Conservation (phyloP, 2,329 filamentous ascomycete genomes). For the Aspergillus brunneoviolaceus region DNA sequence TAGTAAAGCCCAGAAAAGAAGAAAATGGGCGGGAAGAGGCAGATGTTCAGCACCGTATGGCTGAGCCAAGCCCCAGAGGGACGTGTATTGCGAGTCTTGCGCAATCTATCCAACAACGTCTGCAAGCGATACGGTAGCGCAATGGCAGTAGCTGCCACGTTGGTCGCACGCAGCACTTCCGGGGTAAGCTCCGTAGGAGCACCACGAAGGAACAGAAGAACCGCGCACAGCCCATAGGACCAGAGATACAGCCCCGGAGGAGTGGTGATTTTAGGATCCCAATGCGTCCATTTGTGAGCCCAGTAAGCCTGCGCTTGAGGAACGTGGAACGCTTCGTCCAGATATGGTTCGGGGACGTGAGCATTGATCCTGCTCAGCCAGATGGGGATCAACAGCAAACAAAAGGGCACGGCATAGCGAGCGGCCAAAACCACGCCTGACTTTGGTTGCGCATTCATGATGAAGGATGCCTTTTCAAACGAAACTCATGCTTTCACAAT, state of each 20-base stretch:
- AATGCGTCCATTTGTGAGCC: constrained; percentile 67
- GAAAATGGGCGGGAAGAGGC: constrained; percentile 84
- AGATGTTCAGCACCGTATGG: constrained; percentile 68
- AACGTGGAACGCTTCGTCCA: constrained; percentile 63
- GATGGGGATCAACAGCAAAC: constrained; percentile 33
- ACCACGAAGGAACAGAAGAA: constrained; percentile 23
- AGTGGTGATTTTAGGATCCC: constrained; percentile 97
- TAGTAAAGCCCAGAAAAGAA: constrained; percentile 97
- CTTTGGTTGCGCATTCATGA: constrained; percentile 33
- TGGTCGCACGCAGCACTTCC: constrained; percentile 38
- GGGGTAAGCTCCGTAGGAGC: constrained; percentile 35
- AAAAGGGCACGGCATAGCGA: constrained; percentile 39
- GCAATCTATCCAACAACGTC: constrained; percentile 50
- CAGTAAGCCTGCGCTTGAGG: constrained; percentile 91
- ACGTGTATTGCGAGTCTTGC: constrained; percentile 32
- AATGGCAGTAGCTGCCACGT: constrained; percentile 37
- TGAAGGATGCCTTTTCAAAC: constrained; percentile 8
- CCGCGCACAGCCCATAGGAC: constrained; percentile 48
- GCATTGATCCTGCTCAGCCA: constrained; percentile 50
- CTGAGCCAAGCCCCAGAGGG: constrained; percentile 35
- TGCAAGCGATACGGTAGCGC: constrained; percentile 54
- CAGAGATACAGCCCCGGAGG: constrained; percentile 75
- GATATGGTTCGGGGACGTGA: constrained; percentile 58
- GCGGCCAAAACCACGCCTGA: constrained; percentile 36
- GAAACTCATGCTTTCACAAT: not conserved